phyloP scores from a whole-genome alignment of 805 yeast species.

The Ogataea sp. region DNA sequence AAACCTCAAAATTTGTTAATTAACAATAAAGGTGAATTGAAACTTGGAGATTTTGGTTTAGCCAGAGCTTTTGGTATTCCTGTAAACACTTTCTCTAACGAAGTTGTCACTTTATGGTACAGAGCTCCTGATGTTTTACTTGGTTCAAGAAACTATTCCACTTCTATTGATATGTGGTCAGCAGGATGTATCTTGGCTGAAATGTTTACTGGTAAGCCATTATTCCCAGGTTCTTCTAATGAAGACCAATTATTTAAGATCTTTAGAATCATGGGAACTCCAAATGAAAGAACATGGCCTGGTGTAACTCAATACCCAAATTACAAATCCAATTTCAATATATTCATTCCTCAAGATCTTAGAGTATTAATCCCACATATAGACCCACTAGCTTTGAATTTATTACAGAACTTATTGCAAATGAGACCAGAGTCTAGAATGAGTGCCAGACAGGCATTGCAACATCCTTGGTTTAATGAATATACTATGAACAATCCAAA shows the following conservation, averaged over 20 bases:
- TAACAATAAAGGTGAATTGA: conserved; percentile 81
- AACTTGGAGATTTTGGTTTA: conserved; percentile 93
- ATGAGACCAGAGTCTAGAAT: conserved; percentile 57
- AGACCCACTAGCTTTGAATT: conserved; percentile 61
- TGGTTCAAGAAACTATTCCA: conserved; percentile 92
- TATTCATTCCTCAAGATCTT: conserved; percentile 85
- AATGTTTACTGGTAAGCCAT: conserved; percentile 96
- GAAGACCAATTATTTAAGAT: conserved; percentile 92
- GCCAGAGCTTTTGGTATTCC: conserved; percentile 99
- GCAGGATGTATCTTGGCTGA: conserved; percentile 98
- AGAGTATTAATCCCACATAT: conserved; percentile 58
- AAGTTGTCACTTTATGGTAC: conserved; percentile 97
- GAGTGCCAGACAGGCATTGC: conserved; percentile 53
- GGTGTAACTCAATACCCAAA: conserved; percentile 89
- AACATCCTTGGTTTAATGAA: conserved; percentile 79
- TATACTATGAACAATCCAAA: conserved; percentile 28
- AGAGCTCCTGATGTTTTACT: conserved; percentile 94
- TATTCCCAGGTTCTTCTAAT: conserved; percentile 93
- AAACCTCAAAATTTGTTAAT: conserved; percentile 94
- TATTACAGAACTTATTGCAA: conserved; percentile 50
- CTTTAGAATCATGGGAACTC: conserved; percentile 93
- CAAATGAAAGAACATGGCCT: conserved; percentile 95
- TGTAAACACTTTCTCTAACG: conserved; percentile 93
- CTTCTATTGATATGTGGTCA: conserved; percentile 98
- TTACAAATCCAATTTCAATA: conserved; percentile 74